A percentile compares a stretch with the other conserved stretches of the same genome.
Evolutionary conservation across 768 basidiomycete genomes (phyloP).

Genomic region (Suillus spraguei): DNA sequence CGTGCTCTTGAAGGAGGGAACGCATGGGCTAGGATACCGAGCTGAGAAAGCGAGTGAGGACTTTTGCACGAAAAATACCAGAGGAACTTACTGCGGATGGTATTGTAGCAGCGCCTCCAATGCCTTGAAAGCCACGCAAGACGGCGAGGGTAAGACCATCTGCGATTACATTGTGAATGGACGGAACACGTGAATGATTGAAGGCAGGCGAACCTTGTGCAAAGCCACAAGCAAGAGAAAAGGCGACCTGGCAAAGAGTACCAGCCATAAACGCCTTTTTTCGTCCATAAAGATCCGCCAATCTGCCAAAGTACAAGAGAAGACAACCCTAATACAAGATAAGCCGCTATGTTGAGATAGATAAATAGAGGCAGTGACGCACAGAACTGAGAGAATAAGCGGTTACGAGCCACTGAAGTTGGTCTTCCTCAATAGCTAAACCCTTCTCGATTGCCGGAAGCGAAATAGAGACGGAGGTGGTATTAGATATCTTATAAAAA

Average conservation of each 20-base stretch:
- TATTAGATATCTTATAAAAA: conserved; percentile 29
- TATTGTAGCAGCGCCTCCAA: too few species aligned
- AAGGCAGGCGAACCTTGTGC: too few species aligned
- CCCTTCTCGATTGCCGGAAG: conserved; percentile 54
- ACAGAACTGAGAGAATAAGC: conserved; percentile 72
- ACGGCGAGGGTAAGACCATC: too few species aligned
- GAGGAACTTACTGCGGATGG: conserved; percentile 50
- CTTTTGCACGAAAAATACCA: not conserved
- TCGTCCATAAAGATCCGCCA: too few species aligned
- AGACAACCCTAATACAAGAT: too few species aligned
- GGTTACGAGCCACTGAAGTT: conserved; percentile 68
- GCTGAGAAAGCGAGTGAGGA: conserved; percentile 35
- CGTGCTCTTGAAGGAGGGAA: conserved; percentile 73
- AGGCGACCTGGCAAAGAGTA: conserved; percentile 5
- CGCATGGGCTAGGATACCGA: conserved; percentile 80
- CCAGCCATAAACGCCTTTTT: too few species aligned
- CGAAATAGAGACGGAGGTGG: conserved; percentile 51
- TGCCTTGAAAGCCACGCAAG: conserved; percentile 28
- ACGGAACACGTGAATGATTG: too few species aligned
- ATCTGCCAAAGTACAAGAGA: too few species aligned
- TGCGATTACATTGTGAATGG: too few species aligned
- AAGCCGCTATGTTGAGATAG: not conserved
- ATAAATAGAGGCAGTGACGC: conserved; percentile 21
- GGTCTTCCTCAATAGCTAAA: conserved; percentile 48
- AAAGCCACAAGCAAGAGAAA: too few species aligned